phyloP scores from a whole-genome alignment of 2,329 filamentous ascomycete species.

The Claviceps fusiformis region DNA sequence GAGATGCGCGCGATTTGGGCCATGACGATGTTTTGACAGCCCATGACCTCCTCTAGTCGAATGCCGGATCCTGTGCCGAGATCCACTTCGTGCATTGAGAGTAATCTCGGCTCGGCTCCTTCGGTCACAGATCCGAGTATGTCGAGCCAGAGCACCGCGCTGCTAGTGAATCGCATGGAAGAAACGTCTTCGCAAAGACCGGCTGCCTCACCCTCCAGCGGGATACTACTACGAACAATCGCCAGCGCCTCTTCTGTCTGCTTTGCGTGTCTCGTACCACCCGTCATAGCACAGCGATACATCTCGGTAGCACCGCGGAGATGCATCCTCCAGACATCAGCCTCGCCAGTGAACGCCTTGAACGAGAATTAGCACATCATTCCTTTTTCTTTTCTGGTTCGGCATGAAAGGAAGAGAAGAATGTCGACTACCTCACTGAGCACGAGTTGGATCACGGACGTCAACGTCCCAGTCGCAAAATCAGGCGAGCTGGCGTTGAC shows the following conservation, averaged over 20 bases:
- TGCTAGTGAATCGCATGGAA: constrained; percentile 9
- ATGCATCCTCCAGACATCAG: not conserved
- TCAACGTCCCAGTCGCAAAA: not conserved
- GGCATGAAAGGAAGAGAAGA: not conserved
- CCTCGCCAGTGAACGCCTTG: not conserved
- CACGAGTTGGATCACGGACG: not conserved
- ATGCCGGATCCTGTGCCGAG: constrained; percentile 4
- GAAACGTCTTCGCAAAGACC: constrained; percentile 9
- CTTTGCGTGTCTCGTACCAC: not conserved
- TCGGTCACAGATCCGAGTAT: constrained; percentile 8
- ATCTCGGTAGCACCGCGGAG: not conserved
- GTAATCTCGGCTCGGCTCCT: constrained; percentile 1
- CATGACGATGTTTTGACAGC: constrained; percentile 11
- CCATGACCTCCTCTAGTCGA: constrained; percentile 11
- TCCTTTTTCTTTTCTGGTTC: not conserved
- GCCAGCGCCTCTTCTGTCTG: not conserved
- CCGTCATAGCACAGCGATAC: not conserved
- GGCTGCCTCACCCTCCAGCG: constrained; percentile 9
- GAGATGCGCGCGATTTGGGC: constrained; percentile 9
- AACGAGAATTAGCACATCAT: not conserved
- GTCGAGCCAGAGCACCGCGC: constrained; percentile 12
- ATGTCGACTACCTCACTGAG: not conserved
- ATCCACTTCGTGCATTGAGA: constrained; percentile 7
- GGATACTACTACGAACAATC: constrained; percentile 5
- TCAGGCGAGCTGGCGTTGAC: not conserved